Base-by-base conservation (phyloP, 2,329 filamentous ascomycete species). In the Pseudovirgaria hyperparasitica region DNA sequence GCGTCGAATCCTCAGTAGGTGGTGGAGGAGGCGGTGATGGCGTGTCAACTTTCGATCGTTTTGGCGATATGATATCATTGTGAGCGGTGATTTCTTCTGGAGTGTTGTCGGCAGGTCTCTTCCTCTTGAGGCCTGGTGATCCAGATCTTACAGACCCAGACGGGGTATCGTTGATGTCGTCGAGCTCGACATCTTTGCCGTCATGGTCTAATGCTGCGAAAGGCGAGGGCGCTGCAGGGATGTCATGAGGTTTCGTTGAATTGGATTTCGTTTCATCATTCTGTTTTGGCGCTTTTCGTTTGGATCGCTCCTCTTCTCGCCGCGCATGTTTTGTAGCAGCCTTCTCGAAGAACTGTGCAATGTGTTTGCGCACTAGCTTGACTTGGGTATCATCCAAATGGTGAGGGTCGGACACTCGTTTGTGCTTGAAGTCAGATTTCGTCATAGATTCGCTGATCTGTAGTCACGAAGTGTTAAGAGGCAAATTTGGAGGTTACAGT, bases 271-370 rank as follows among this genome's bases (percentile, higher is more conserved):
- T n/a, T n/a, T n/a, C n/a, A n/a, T n/a, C n/a, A n/a, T n/a, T n/a
- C n/a, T n/a, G n/a, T n/a, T n/a, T n/a, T n/a, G n/a, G n/a, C n/a
- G n/a, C n/a, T n/a, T n/a, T n/a, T n/a, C n/a, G n/a, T n/a, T n/a
- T n/a, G n/a, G n/a, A n/a, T n/a, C n/a, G n/a, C n/a, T n/a, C n/a
- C n/a, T n/a, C n/a, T n/a, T n/a, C n/a, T n/a, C n/a, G n/a, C n/a
- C n/a, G n/a, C n/a, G n/a, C n/a, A n/a, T n/a, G n/a, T n/a, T 92
- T 92, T 30, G 67, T 63, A 3, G 87, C 75, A 0, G 84, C 86
- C 46, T 84, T 86, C 33, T 92, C 82, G 45, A 94, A 77, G 52
- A 78, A 96, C 26, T 85, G 76, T 36, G 80, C 77, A 31, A 86
- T 84, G 46, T 79, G 84, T 31, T 72, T 76, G 57, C 82, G 92